Percentiles rank a stretch among this genome's conserved stretches.
phyloP scores from a whole-genome alignment of 371 early-diverging fungal genomes.

The Nematocida ironsii region DNA sequence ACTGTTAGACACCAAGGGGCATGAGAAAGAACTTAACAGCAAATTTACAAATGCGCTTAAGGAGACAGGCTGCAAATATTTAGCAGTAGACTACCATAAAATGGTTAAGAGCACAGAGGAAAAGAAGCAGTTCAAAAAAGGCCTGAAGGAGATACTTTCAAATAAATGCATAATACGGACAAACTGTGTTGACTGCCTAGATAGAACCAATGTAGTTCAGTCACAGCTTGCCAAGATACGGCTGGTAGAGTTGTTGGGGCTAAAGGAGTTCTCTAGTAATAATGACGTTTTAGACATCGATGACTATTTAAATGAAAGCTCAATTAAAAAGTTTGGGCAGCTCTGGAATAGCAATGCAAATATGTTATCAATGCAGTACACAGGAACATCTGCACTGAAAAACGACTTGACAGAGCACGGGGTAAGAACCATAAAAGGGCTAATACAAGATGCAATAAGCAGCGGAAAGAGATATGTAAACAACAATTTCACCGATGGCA shows the following conservation, averaged over 20 bases:
- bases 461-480: conserved; percentile 68
- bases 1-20: conserved; percentile 59
- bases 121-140: conserved; percentile 80
- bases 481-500: conserved; percentile 66
- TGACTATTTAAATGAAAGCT: conserved; percentile 21
- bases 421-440: conserved; percentile 72
- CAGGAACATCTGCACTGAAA: conserved; percentile 93
- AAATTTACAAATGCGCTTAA: conserved; percentile 39
- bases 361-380: conserved; percentile 82
- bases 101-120: conserved; percentile 66
- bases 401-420: conserved; percentile 91
- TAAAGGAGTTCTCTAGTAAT: not conserved
- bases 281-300: conserved; percentile 45
- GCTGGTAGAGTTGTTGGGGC: conserved; percentile 75
- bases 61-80: conserved; percentile 40
- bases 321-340: conserved; percentile 73
- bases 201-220: conserved; percentile 96
- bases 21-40: conserved; percentile 61
- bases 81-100: conserved; percentile 65
- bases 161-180: conserved; percentile 84
- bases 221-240: conserved; percentile 80
- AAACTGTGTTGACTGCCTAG: conserved; percentile 99
- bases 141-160: conserved; percentile 68
- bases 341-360: conserved; percentile 99
- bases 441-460: conserved; percentile 59